These are phyloP conservation scores for Wilcoxina mikolae DNA, from an alignment of 495 filamentous ascomycete genomes.

Conservation along the genomic window DNA sequence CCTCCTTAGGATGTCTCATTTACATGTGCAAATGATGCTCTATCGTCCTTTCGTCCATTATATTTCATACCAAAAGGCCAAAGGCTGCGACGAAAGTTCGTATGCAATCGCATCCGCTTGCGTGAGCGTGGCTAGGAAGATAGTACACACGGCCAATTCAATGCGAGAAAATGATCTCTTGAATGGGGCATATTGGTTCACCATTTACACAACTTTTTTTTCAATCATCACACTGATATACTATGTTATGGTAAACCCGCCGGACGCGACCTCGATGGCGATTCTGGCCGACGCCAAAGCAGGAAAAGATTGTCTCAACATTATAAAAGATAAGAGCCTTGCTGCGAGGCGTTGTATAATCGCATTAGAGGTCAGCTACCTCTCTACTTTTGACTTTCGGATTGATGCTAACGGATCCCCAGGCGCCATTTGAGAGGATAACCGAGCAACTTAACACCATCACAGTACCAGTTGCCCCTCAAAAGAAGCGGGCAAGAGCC, in stretches of 20 bases:
- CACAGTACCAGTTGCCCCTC: constrained; percentile 28
- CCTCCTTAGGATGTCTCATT: constrained; percentile 70
- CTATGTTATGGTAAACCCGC: constrained; percentile 78
- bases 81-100: constrained; percentile 65
- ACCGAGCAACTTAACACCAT: constrained; percentile 49
- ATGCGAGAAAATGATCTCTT: constrained; percentile 74
- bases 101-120: constrained; percentile 84
- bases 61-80: constrained; percentile 53
- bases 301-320: constrained; percentile 64
- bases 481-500: constrained; percentile 46
- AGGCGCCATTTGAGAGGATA: constrained; percentile 70
- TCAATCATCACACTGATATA: constrained; percentile 80
- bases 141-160: constrained; percentile 78
- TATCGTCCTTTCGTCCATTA: constrained; percentile 95
- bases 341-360: constrained; percentile 73
- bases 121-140: constrained; percentile 81
- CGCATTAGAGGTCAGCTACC: constrained; percentile 50
- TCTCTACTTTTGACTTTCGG: background rate
- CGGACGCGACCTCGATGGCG: constrained; percentile 56
- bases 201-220: constrained; percentile 92
- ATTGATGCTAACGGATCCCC: constrained; percentile 21
- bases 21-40: constrained; percentile 86
- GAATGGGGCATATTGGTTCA: constrained; percentile 90
- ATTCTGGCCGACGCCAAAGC: constrained; percentile 71
- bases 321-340: constrained; percentile 66